Percentiles rank a stretch among this genome's conserved stretches.
phyloP scores from a whole-genome alignment of 163 green algal genomes.

The Chlorella variabilis region DNA sequence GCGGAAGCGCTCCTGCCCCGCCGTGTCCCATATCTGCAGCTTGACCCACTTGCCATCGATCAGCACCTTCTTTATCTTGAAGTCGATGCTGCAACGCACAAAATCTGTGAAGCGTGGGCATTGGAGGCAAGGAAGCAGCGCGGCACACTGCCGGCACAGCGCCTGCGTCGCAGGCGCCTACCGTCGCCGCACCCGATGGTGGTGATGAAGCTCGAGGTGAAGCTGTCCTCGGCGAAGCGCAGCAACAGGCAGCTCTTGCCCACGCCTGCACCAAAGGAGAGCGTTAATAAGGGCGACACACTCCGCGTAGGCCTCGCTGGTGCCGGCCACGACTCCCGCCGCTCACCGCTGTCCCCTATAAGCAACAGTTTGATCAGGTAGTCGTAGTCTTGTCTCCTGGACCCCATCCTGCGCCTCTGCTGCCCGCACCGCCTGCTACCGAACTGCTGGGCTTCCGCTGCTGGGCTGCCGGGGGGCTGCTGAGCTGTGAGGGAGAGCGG shows the following conservation, averaged over 20 bases:
- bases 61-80: constrained; percentile 98
- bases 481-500: too few species aligned
- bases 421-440: neutral
- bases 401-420: neutral
- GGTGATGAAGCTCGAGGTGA: constrained; percentile 97
- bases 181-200: constrained; percentile 88
- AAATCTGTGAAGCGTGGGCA: neutral
- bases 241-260: constrained; percentile 97
- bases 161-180: neutral
- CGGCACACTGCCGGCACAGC: neutral
- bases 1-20: constrained; percentile 94
- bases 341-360: constrained; percentile 95
- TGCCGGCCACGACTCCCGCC: neutral
- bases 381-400: constrained; percentile 85
- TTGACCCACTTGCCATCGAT: constrained; percentile 96
- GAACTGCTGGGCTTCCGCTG: neutral
- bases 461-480: too few species aligned
- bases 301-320: neutral
- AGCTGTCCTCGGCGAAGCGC: constrained; percentile 96
- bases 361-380: constrained; percentile 97
- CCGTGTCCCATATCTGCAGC: constrained; percentile 99
- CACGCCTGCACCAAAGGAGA: constrained; percentile 70
- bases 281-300: neutral
- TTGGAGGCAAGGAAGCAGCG: neutral
- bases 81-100: constrained; percentile 88